Conservation (phyloP, 108 stramenopile genomes). For the Mayamaea pseudoterrestris region DNA sequence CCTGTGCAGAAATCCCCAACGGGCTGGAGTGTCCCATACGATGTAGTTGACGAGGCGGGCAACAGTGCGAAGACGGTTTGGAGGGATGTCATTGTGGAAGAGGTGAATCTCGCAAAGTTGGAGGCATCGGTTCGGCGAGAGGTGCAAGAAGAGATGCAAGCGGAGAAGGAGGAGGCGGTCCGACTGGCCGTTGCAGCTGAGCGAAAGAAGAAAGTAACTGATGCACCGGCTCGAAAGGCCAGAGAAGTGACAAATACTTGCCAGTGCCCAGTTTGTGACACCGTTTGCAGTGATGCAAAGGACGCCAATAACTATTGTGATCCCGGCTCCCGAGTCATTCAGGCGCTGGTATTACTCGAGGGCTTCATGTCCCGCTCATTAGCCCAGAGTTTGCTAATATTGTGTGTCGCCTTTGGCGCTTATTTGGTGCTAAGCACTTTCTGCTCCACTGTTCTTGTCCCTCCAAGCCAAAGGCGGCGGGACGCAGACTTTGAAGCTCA, state of each 20-base stretch:
- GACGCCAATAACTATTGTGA: too few species aligned
- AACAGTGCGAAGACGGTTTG: conserved; percentile 69
- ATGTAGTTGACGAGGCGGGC: conserved; percentile 77
- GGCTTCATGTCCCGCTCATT: too few species aligned
- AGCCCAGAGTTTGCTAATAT: too few species aligned
- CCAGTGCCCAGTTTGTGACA: conserved; percentile 69
- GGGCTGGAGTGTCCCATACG: conserved; percentile 77
- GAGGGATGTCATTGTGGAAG: conserved; percentile 67
- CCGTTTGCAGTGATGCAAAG: too few species aligned
- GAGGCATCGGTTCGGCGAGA: conserved; percentile 39
- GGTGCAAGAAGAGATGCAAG: conserved; percentile 18
- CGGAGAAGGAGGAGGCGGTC: conserved; percentile 28
- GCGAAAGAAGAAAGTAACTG: conserved; percentile 35
- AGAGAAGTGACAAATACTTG: conserved; percentile 58
- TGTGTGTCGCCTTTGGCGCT: too few species aligned
- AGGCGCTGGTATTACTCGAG: too few species aligned
- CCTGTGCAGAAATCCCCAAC: conserved; percentile 44
- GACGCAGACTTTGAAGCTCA: too few species aligned
- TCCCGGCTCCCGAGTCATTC: too few species aligned
- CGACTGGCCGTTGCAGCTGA: conserved; percentile 38
- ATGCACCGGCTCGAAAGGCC: conserved; percentile 60
- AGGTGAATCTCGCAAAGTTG: conserved; percentile 54
- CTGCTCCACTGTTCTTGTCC: too few species aligned
- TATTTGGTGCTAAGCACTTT: too few species aligned
- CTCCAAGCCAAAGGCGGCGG: too few species aligned